Percentiles rank a stretch among this genome's conserved stretches.
phyloP scores from a whole-genome alignment of 306 rosid genomes.

The Hippophae tibetana region DNA sequence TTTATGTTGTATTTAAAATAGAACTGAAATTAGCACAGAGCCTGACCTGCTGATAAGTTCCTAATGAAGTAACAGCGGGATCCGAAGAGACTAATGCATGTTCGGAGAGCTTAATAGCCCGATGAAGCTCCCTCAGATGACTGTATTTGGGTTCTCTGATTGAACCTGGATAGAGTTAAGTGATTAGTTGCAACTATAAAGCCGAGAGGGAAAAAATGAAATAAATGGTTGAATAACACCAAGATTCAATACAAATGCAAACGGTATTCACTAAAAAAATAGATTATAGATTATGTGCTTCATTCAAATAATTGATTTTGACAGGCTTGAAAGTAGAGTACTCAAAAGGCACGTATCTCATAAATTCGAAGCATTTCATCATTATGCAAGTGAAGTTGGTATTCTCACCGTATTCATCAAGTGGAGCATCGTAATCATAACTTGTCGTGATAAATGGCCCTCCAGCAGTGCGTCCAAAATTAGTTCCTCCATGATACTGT shows the following conservation, averaged over 20 bases:
- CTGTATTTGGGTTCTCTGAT: constrained; percentile 78
- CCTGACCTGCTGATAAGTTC: constrained; percentile 72
- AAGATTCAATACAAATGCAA: too few species aligned
- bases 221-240: background rate
- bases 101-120: constrained; percentile 69
- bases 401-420: constrained; percentile 86
- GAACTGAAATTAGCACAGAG: constrained; percentile 9
- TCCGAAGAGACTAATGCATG: constrained; percentile 80
- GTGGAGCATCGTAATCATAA: constrained; percentile 92
- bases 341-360: background rate
- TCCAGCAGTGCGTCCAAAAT: constrained; percentile 94
- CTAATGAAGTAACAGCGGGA: constrained; percentile 58
- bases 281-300: too few species aligned
- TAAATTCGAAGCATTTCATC: background rate
- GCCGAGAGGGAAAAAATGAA: constrained; percentile 4
- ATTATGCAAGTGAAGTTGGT: constrained; percentile 7
- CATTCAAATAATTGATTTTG: too few species aligned
- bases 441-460: constrained; percentile 93
- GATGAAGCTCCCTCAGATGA: constrained; percentile 80
- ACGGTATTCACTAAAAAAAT: too few species aligned
- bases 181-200: constrained; percentile 9
- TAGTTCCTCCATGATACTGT: constrained; percentile 98
- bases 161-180: constrained; percentile 45
- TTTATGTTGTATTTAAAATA: too few species aligned
- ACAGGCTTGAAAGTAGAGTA: too few species aligned